Conservation (phyloP, 78 protist species). For the Dictyostelium firmibasis region DNA sequence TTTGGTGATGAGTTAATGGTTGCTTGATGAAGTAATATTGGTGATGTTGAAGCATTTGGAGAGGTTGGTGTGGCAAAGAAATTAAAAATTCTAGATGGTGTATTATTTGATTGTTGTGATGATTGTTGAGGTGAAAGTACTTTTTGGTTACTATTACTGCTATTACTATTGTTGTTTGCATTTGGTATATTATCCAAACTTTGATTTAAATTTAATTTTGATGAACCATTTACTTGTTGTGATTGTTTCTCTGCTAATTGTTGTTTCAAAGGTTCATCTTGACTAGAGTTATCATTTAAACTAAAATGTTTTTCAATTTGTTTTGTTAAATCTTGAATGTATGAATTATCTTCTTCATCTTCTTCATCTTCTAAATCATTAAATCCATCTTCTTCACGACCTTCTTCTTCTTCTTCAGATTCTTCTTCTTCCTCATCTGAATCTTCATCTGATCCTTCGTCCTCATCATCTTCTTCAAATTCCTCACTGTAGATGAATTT, state of each 20-base stretch:
- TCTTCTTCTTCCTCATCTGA: background rate
- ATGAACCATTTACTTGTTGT: background rate
- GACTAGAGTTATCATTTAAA: background rate
- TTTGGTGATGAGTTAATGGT: background rate
- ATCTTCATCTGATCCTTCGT: background rate
- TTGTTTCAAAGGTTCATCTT: background rate
- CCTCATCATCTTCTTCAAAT: constrained; percentile 12
- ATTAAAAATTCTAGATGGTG: background rate
- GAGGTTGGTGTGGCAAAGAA: constrained; percentile 3
- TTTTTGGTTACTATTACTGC: background rate
- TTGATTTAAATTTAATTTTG: constrained; percentile 8
- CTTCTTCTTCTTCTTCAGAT: background rate
- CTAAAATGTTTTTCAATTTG: constrained; percentile 1
- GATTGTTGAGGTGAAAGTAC: background rate
- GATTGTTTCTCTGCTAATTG: background rate
- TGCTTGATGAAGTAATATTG: background rate
- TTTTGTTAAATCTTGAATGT: background rate
- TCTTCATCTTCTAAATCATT: background rate
- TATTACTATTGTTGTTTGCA: background rate
- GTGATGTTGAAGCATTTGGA: background rate
- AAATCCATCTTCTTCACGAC: background rate
- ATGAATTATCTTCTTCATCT: background rate
- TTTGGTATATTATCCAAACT: background rate
- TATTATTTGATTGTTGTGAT: background rate
- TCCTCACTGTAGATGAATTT: background rate